Conservation (phyloP, 2,329 filamentous ascomycete genomes). For the Penicillium sp. region DNA sequence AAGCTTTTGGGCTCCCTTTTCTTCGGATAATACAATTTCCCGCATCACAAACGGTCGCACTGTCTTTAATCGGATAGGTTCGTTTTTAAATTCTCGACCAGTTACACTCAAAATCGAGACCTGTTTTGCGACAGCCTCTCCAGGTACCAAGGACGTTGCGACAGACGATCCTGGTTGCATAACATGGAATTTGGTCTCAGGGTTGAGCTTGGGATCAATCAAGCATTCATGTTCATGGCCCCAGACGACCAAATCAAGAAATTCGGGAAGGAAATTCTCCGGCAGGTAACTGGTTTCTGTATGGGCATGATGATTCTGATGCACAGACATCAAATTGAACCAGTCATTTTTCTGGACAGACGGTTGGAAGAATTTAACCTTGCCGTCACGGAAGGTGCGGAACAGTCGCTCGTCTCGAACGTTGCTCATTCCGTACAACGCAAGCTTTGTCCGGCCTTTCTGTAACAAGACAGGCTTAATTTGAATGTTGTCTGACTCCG, state of each 20-base stretch:
- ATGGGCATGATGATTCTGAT: conserved; percentile 93
- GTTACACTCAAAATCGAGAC: conserved; percentile 82
- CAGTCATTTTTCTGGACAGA: conserved; percentile 78
- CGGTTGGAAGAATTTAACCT: conserved; percentile 90
- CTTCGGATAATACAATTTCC: conserved; percentile 75
- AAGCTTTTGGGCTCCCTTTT: conserved; percentile 73
- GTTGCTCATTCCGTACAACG: conserved; percentile 91
- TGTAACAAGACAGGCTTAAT: conserved; percentile 90
- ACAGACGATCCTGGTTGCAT: conserved; percentile 98
- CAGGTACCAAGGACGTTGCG: conserved; percentile 84
- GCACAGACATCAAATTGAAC: conserved; percentile 94
- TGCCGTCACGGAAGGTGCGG: conserved; percentile 86
- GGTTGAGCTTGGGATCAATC: conserved; percentile 79
- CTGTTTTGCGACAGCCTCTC: conserved; percentile 88
- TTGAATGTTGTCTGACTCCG: conserved; percentile 89
- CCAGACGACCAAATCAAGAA: conserved; percentile 90
- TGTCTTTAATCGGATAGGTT: conserved; percentile 79
- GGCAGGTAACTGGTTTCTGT: conserved; percentile 92
- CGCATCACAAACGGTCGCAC: conserved; percentile 88
- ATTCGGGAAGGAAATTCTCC: conserved; percentile 87
- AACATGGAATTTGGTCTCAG: conserved; percentile 87
- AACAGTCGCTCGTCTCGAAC: conserved; percentile 94
- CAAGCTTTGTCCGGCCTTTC: conserved; percentile 89
- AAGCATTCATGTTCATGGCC: conserved; percentile 96
- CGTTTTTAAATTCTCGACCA: conserved; percentile 74